Conservation (phyloP, 495 filamentous ascomycete genomes). For the Chaetomium tenue region DNA sequence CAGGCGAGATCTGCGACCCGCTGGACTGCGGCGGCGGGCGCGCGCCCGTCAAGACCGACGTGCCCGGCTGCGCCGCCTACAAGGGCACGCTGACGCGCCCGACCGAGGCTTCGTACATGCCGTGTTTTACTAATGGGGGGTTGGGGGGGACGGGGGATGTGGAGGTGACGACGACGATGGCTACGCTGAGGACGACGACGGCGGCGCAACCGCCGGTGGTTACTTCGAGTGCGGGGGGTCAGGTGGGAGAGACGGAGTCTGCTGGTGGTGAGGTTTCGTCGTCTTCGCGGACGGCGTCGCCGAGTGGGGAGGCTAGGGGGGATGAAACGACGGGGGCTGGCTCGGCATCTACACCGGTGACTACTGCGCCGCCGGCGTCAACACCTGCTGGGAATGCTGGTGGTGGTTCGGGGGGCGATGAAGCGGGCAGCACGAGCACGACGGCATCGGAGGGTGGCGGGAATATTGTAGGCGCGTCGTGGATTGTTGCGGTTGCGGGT, state of each 20-base stretch:
- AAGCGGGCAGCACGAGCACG: not conserved
- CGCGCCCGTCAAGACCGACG: slow-evolving; percentile 58
- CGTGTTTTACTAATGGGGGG: not conserved
- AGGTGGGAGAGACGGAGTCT: no score
- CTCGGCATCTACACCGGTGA: not conserved
- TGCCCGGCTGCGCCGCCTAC: slow-evolving; percentile 52
- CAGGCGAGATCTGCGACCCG: slow-evolving; percentile 59
- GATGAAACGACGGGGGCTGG: not conserved
- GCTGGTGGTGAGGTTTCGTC: no score
- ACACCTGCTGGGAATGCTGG: not conserved
- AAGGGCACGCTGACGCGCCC: not conserved
- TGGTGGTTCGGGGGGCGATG: not conserved
- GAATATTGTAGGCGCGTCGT: not conserved
- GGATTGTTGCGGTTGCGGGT: not conserved
- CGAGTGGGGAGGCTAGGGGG: not conserved
- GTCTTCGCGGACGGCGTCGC: not conserved
- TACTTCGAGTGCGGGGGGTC: no score
- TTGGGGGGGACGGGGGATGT: no score
- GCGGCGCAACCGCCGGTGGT: not conserved
- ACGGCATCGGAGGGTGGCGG: not conserved
- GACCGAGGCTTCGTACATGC: not conserved
- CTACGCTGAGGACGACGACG: not conserved
- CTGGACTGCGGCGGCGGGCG: slow-evolving; percentile 65
- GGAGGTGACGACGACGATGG: not conserved
- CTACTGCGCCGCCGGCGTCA: not conserved